Evolutionary conservation across 306 rosid species (phyloP).

Genomic region (Coriaria nepalensis): DNA sequence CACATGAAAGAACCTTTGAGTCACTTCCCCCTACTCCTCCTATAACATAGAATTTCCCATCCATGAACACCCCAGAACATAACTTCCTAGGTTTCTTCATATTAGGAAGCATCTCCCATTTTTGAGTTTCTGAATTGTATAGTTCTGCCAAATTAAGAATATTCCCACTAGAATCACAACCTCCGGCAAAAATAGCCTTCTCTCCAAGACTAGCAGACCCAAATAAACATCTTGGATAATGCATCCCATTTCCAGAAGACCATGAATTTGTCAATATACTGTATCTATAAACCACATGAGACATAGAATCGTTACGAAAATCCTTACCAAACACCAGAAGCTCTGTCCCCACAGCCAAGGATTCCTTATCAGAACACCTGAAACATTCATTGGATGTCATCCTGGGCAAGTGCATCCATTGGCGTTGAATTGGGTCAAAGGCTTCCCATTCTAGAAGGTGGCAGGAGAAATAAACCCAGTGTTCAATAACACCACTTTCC

Average conservation of each 20-base stretch:
- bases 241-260: conserved; percentile 70
- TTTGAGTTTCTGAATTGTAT: conserved; percentile 69
- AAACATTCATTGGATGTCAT: conserved; percentile 84
- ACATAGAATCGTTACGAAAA: conserved; percentile 48
- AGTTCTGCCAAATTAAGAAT: conserved; percentile 65
- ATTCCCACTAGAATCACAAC: conserved; percentile 66
- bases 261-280: conserved; percentile 83
- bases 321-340: conserved; percentile 90
- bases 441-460: conserved; percentile 86
- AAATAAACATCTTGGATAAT: conserved; percentile 78
- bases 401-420: conserved; percentile 87
- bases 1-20: conserved; percentile 50
- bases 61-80: conserved; percentile 93
- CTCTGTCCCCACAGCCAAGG: conserved; percentile 91
- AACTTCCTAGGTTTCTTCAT: conserved; percentile 80
- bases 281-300: conserved; percentile 64
- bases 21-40: conserved; percentile 84
- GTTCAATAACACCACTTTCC: conserved; percentile 51
- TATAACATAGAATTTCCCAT: conserved; percentile 57
- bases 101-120: conserved; percentile 54
- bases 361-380: conserved; percentile 81
- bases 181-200: conserved; percentile 90
- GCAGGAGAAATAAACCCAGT: conserved; percentile 83
- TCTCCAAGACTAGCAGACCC: conserved; percentile 88
- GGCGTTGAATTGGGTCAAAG: conserved; percentile 49